Percentiles rank a stretch among this genome's conserved stretches.
phyloP scores from a whole-genome alignment of 1,284 basidiomycete species.

The Papiliotrema nemorosa region DNA sequence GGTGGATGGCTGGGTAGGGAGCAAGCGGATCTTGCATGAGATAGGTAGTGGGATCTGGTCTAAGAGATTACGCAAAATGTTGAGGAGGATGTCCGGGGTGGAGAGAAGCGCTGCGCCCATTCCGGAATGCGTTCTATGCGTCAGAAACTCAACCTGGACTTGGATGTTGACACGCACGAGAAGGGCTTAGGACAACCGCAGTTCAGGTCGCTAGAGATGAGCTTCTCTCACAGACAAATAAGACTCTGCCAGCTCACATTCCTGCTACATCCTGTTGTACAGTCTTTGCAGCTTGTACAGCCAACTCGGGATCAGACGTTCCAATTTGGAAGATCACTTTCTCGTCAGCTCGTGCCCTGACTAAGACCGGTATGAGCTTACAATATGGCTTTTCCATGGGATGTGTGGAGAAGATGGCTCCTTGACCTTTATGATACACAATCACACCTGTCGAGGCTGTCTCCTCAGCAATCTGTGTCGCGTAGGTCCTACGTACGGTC shows the following conservation, averaged over 20 bases:
- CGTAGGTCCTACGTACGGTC: slow-evolving; percentile 61
- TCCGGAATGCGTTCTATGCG: slow-evolving; percentile 68
- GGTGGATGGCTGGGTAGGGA: slow-evolving; percentile 82
- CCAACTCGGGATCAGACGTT: slow-evolving; percentile 79
- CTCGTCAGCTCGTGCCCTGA: no score
- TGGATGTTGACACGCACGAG: slow-evolving; percentile 51
- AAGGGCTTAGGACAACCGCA: slow-evolving; percentile 91
- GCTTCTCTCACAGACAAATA: neutral
- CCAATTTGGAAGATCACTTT: slow-evolving; percentile 73
- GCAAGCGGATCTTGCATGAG: slow-evolving; percentile 85
- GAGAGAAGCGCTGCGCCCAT: slow-evolving; percentile 96
- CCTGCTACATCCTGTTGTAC: slow-evolving; percentile 89
- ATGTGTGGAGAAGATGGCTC: slow-evolving; percentile 86
- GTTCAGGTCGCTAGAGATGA: slow-evolving; percentile 42
- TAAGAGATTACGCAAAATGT: slow-evolving; percentile 75
- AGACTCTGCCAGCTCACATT: slow-evolving; percentile 50
- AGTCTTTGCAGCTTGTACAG: slow-evolving; percentile 81
- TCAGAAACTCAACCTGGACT: no score
- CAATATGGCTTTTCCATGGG: slow-evolving; percentile 85
- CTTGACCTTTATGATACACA: slow-evolving; percentile 70
- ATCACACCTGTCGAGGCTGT: slow-evolving; percentile 82
- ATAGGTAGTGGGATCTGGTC: slow-evolving; percentile 75
- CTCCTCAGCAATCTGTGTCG: neutral
- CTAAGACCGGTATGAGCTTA: no score
- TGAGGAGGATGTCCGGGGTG: slow-evolving; percentile 84